These are phyloP conservation scores for Neofusicoccum cordaticola DNA, from an alignment of 2,329 filamentous ascomycete genomes.

Conservation along the genomic window DNA sequence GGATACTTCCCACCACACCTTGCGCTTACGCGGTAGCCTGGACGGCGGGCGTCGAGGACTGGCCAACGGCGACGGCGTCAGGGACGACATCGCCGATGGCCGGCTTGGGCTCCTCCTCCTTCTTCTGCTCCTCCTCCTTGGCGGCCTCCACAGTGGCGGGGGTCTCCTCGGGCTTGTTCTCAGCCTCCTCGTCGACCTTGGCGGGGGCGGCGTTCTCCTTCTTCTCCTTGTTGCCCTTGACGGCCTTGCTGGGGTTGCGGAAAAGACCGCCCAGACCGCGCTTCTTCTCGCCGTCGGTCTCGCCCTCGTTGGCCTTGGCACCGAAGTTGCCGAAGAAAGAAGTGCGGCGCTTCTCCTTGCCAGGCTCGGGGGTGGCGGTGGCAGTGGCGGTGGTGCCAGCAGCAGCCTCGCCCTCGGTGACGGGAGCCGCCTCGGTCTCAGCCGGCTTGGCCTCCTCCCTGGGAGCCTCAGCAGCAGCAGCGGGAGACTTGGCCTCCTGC, in stretches of 20 bases:
- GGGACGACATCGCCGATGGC: conserved; percentile 39
- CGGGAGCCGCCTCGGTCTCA: conserved; percentile 19
- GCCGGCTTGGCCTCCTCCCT: conserved; percentile 26
- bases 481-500: conserved; percentile 63
- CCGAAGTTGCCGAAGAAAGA: conserved; percentile 52
- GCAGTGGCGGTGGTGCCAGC: conserved; percentile 23
- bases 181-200: conserved; percentile 31
- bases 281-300: conserved; percentile 26
- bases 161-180: conserved; percentile 27
- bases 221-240: conserved; percentile 18
- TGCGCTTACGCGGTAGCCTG: conserved; percentile 44
- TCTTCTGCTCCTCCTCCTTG: conserved; percentile 23
- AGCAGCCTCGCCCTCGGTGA: conserved; percentile 21
- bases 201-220: conserved; percentile 29
- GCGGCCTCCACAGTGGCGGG: conserved; percentile 26
- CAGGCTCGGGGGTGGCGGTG: conserved; percentile 38
- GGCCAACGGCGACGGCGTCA: conserved; percentile 39
- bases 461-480: conserved; percentile 32
- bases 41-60: conserved; percentile 39
- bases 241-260: conserved; percentile 39
- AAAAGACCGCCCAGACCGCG: conserved; percentile 32
- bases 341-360: conserved; percentile 51
- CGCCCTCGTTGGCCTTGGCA: conserved; percentile 50
- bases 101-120: conserved; percentile 27
- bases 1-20: conserved; percentile 41